A percentile compares a stretch with the other conserved stretches of the same genome.
Conservation (phyloP, 768 basidiomycete species). For the Naganishia onofrii region DNA sequence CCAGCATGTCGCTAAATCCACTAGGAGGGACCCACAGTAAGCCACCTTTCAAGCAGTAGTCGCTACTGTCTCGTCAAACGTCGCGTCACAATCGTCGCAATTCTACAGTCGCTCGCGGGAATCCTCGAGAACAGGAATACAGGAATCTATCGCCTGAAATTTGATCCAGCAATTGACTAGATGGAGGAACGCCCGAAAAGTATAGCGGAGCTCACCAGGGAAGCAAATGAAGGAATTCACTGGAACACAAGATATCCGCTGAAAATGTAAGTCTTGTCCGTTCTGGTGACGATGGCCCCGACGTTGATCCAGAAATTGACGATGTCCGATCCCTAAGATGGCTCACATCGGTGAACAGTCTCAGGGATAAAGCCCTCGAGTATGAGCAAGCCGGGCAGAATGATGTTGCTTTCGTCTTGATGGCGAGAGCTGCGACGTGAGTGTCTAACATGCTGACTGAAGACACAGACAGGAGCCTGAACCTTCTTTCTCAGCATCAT, state of each 20-base stretch:
- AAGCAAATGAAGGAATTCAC: conserved; percentile 27
- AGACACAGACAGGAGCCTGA: not conserved
- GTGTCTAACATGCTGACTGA: not conserved
- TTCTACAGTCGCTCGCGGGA: too few species aligned
- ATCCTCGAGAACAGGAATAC: too few species aligned
- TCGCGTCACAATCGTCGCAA: too few species aligned
- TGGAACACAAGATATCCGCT: conserved; percentile 27
- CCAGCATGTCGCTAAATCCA: not conserved
- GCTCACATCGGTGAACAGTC: conserved; percentile 19
- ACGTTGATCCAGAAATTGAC: not conserved
- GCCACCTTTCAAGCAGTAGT: not conserved
- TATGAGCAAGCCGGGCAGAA: conserved; percentile 3
- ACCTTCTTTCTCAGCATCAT: not conserved
- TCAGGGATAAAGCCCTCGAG: conserved; percentile 22
- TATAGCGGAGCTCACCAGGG: conserved; percentile 22
- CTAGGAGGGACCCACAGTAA: not conserved
- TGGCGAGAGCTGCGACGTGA: conserved; percentile 32
- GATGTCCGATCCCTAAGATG: conserved; percentile 8
- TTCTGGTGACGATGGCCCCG: not conserved
- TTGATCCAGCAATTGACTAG: not conserved
- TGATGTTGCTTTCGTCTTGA: conserved; percentile 27
- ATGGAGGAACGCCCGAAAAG: not conserved
- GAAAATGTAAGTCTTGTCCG: conserved; percentile 26
- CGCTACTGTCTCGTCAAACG: not conserved
- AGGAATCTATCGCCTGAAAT: not conserved